These are phyloP conservation scores for Letharia lupina DNA, from an alignment of 495 filamentous ascomycete genomes.

Conservation along the genomic window DNA sequence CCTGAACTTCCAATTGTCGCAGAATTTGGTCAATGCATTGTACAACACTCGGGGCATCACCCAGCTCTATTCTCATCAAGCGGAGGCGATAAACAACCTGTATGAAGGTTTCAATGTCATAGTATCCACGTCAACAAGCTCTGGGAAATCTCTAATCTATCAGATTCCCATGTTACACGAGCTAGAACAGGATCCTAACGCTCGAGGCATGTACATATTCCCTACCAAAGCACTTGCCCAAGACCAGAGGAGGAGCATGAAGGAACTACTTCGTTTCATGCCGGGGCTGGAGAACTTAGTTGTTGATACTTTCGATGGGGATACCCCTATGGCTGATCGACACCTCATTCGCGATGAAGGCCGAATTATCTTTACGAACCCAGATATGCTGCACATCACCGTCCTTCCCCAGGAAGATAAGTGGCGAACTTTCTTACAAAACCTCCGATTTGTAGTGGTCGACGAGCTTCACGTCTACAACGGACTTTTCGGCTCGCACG, in stretches of 20 bases:
- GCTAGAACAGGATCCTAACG: slow-evolving; percentile 65
- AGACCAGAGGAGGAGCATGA: slow-evolving; percentile 83
- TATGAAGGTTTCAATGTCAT: slow-evolving; percentile 81
- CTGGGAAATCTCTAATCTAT: slow-evolving; percentile 94
- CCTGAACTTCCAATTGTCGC: slow-evolving; percentile 75
- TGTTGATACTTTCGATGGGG: slow-evolving; percentile 93
- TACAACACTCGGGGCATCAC: slow-evolving; percentile 85
- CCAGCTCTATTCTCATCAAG: slow-evolving; percentile 86
- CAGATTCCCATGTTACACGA: slow-evolving; percentile 88
- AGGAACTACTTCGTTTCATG: slow-evolving; percentile 76
- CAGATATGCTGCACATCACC: slow-evolving; percentile 94
- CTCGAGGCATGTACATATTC: slow-evolving; percentile 94
- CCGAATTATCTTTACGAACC: slow-evolving; percentile 94
- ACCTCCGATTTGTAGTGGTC: slow-evolving; percentile 82
- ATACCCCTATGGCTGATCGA: slow-evolving; percentile 74
- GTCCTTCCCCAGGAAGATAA: slow-evolving; percentile 85
- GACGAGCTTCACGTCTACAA: slow-evolving; percentile 95
- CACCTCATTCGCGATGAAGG: slow-evolving; percentile 79
- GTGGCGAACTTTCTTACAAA: slow-evolving; percentile 83
- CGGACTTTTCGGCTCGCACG: slow-evolving; percentile 86
- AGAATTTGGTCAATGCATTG: slow-evolving; percentile 85
- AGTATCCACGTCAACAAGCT: slow-evolving; percentile 88
- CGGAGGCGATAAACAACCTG: slow-evolving; percentile 87
- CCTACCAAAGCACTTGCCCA: slow-evolving; percentile 96
- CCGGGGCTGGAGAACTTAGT: slow-evolving; percentile 61